Percentiles rank a stretch among this genome's conserved stretches.
Evolutionary conservation across 148 eudicot genomes (phyloP).

Genomic region (Persicaria tinctoria): DNA sequence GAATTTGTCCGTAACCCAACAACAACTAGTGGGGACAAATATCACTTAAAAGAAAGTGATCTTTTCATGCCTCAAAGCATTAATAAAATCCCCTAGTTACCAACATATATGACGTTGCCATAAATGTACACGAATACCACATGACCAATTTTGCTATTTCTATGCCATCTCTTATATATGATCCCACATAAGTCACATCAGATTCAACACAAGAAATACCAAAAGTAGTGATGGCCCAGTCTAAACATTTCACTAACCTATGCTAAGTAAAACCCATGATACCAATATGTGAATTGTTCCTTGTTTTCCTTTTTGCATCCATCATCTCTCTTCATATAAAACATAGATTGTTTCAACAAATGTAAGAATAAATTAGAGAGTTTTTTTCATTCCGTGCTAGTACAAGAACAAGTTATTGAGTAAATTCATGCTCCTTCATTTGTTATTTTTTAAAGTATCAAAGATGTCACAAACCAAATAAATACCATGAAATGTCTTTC

Average conservation of each 20-base stretch:
- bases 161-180: not conserved
- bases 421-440: not conserved
- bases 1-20: no score
- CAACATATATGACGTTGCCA: not conserved
- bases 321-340: not conserved
- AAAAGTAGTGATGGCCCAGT: not conserved
- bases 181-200: not conserved
- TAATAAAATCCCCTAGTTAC: no score
- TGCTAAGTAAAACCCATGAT: not conserved
- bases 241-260: not conserved
- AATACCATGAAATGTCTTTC: not conserved
- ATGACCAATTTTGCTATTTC: not conserved
- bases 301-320: not conserved
- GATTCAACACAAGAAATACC: not conserved
- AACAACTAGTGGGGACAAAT: no score
- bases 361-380: not conserved
- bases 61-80: no score
- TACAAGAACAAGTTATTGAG: not conserved
- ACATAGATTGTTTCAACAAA: not conserved
- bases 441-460: not conserved
- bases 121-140: not conserved
- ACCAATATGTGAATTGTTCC: not conserved
- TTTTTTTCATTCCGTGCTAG: not conserved
- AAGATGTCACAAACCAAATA: not conserved
- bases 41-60: no score